phyloP scores from a whole-genome alignment of 2,329 filamentous ascomycete genomes.

The Aspergillus bombycis region DNA sequence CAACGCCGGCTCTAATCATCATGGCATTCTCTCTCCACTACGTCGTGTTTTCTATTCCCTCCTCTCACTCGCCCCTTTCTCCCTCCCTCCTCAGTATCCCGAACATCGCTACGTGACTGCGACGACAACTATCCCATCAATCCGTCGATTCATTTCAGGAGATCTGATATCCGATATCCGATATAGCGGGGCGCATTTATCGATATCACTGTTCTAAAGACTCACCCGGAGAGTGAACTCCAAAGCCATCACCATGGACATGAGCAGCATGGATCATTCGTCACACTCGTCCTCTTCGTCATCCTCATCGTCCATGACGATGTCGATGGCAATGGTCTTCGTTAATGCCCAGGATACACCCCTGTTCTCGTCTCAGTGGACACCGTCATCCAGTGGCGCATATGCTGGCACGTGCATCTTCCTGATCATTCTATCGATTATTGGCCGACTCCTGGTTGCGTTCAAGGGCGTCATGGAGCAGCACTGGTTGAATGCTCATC shows the following conservation, averaged over 20 bases:
- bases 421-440: conserved; percentile 72
- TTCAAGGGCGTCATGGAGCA: conserved; percentile 63
- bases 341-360: conserved; percentile 64
- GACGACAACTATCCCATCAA: background rate
- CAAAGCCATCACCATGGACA: conserved; percentile 16
- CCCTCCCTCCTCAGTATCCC: background rate
- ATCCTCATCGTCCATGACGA: conserved; percentile 18
- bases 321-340: conserved; percentile 45
- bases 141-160: background rate
- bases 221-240: background rate
- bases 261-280: conserved; percentile 23
- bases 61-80: background rate
- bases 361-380: conserved; percentile 72
- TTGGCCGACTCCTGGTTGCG: conserved; percentile 73
- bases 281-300: conserved; percentile 17
- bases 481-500: conserved; percentile 70
- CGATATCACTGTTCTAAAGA: background rate
- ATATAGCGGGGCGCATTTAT: background rate
- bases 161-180: background rate
- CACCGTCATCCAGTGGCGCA: conserved; percentile 66
- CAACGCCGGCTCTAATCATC: background rate
- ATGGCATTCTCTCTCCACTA: background rate
- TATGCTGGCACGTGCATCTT: conserved; percentile 95
- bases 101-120: background rate
- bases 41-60: background rate